Conservation (phyloP, 2,329 filamentous ascomycete genomes). For the Aspergillus flavus region DNA sequence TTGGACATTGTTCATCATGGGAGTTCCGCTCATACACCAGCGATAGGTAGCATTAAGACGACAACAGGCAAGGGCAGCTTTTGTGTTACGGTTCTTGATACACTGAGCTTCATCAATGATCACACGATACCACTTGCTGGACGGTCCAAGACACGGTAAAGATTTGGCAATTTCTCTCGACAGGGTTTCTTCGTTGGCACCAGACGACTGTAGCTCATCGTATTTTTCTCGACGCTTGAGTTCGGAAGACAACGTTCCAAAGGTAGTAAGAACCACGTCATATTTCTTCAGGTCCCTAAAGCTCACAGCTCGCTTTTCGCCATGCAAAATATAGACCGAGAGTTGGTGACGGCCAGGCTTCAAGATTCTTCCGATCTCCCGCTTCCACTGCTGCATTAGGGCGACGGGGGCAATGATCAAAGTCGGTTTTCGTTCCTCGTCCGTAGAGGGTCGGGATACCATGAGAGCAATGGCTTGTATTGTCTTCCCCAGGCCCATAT, state of each 20-base stretch:
- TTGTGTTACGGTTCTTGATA: conserved; percentile 74
- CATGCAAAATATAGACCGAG: conserved; percentile 70
- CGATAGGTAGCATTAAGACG: conserved; percentile 63
- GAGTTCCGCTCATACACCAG: conserved; percentile 78
- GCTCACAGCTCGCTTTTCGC: conserved; percentile 56
- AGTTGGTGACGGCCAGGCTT: conserved; percentile 59
- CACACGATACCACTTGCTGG: conserved; percentile 67
- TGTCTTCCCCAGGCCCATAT: conserved; percentile 85
- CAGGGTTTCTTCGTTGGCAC: conserved; percentile 34
- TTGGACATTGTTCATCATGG: conserved; percentile 82
- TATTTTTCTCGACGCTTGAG: conserved; percentile 62
- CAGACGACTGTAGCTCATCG: conserved; percentile 52
- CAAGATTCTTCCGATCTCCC: conserved; percentile 74
- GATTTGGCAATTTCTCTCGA: conserved; percentile 29
- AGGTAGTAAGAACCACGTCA: conserved; percentile 80
- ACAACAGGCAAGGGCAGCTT: conserved; percentile 62
- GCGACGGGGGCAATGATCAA: conserved; percentile 80
- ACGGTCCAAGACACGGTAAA: conserved; percentile 62
- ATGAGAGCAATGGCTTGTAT: conserved; percentile 81
- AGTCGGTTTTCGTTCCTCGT: conserved; percentile 68
- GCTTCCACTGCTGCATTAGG: conserved; percentile 80
- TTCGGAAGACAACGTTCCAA: conserved; percentile 70
- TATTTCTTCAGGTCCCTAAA: conserved; percentile 65
- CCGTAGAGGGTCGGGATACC: conserved; percentile 64
- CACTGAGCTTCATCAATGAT: conserved; percentile 80